These are phyloP conservation scores for Clarireedia monteithiana DNA, from an alignment of 2,329 filamentous ascomycete species.

Conservation along the genomic window DNA sequence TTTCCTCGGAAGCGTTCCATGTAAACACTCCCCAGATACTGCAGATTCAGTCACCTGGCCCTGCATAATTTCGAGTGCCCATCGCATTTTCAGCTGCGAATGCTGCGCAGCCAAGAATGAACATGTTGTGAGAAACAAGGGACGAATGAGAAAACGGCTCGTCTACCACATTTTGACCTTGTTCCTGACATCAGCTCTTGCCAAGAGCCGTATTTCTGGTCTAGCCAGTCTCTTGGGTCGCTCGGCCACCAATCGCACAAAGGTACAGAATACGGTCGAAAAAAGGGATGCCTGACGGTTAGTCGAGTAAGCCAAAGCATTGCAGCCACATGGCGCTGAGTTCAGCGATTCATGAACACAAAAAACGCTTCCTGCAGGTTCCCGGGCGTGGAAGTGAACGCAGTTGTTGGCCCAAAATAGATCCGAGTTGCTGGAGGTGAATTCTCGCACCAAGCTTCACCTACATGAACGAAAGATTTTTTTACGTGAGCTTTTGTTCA, in stretches of 20 bases:
- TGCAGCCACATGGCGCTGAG: background rate
- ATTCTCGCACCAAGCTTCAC: no score
- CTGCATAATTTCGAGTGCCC: background rate
- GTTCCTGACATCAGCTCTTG: constrained; percentile 6
- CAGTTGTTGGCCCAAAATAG: no score
- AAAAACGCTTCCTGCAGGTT: background rate
- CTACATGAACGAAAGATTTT: background rate
- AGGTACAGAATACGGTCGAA: background rate
- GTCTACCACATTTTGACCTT: background rate
- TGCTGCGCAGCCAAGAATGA: background rate
- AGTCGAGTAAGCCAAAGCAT: background rate
- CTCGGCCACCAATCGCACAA: no score
- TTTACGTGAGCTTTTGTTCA: background rate
- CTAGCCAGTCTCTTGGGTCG: background rate
- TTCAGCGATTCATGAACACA: background rate
- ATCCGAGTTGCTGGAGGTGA: no score
- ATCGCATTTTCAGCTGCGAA: background rate
- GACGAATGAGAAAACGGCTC: background rate
- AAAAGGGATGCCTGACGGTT: background rate
- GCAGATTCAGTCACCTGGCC: background rate
- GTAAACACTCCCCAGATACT: background rate
- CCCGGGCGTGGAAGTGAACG: background rate
- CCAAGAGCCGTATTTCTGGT: background rate
- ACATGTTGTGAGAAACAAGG: background rate
- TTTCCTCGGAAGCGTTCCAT: background rate